Evolutionary conservation across 2,329 filamentous ascomycete species (phyloP).

Genomic region (Aspergillus luchuensis): DNA sequence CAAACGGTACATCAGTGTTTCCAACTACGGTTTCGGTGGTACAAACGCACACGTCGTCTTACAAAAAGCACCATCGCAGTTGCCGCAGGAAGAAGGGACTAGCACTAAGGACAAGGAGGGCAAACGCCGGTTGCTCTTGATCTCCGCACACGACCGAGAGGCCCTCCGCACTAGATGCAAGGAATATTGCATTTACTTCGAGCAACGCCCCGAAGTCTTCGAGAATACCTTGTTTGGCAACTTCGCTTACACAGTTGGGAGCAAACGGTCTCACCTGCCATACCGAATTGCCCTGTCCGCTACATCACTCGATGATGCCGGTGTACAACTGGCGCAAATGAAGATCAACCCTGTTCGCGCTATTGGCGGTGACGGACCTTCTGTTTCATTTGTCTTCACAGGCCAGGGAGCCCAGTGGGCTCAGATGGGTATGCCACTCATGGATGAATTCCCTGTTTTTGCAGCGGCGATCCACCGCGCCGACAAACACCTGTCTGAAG

Average conservation of each 20-base stretch:
- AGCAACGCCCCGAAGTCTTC: not conserved
- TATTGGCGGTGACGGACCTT: slow-evolving; percentile 18
- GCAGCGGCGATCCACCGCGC: not conserved
- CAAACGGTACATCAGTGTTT: slow-evolving; percentile 26
- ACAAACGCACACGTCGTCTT: slow-evolving; percentile 6
- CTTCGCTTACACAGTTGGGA: too few species aligned
- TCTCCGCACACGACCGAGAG: not conserved
- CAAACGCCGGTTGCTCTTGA: not conserved
- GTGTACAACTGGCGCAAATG: not conserved
- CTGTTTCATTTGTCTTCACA: slow-evolving; percentile 37
- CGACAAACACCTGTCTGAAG: not conserved
- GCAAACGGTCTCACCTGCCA: too few species aligned
- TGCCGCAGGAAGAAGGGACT: not conserved
- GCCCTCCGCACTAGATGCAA: not conserved
- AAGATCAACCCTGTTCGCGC: not conserved
- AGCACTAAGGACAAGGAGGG: not conserved
- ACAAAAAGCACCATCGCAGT: not conserved
- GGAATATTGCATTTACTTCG: not conserved
- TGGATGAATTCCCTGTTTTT: slow-evolving; percentile 8
- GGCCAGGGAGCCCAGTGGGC: slow-evolving; percentile 42
- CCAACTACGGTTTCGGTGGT: slow-evolving; percentile 22
- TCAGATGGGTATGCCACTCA: slow-evolving; percentile 36
- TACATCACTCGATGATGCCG: not conserved
- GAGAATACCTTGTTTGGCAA: too few species aligned
- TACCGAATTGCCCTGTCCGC: too few species aligned